Base-by-base conservation (phyloP, 2,329 filamentous ascomycete species). In the Zelopaecilomyces penicillatus region DNA sequence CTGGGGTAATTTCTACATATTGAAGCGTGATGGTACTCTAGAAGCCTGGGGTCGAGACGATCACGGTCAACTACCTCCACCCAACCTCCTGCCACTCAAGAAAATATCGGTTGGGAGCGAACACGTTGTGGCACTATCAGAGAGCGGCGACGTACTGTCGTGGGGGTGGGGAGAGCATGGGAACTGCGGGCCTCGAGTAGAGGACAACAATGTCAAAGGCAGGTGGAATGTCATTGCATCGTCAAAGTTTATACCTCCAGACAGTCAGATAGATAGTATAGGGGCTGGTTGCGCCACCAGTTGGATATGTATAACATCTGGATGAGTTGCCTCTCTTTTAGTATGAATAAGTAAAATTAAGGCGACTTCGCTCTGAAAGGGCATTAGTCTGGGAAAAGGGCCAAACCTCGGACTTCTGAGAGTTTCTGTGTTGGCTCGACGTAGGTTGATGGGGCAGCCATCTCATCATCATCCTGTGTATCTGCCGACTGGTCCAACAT, bases 111-210 rank as follows among this genome's bases (percentile, higher is more conserved):
- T 85, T 38, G 93, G 93, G 0, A 96, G 91, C 58, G 93, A 97
- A 64, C 93, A 98, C 63, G 80, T 78, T n/a, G 65, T 97, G 50
- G 87, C 81, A 6, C 64, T 91, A 28, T 80, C 85, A 0, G 66
- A 66, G 7, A 70, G 75, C 19, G 79, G 79, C 2, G 76, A 82
- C 41, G 79, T 95, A 1, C 66, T 94, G 40, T 78, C 87, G 2
- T 97, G 91, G 88, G 93, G 93, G 19, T 98, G 93, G 93, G 90
- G 89, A 2, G 91, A 97, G 65, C 93, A 98, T 66, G 93, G 93
- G 2, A 98, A 98, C 61, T 98, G 93, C 62, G 93, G 93, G 3
- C 77, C 80, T 32, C 70, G 75, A 9, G 78, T 80, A 49, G 68
- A 74, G 12, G 68, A 75, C 49, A 80, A 79, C 41, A 78, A 86